Evolutionary conservation across 768 basidiomycete genomes (phyloP).

Genomic region (Boletus barrowsii): DNA sequence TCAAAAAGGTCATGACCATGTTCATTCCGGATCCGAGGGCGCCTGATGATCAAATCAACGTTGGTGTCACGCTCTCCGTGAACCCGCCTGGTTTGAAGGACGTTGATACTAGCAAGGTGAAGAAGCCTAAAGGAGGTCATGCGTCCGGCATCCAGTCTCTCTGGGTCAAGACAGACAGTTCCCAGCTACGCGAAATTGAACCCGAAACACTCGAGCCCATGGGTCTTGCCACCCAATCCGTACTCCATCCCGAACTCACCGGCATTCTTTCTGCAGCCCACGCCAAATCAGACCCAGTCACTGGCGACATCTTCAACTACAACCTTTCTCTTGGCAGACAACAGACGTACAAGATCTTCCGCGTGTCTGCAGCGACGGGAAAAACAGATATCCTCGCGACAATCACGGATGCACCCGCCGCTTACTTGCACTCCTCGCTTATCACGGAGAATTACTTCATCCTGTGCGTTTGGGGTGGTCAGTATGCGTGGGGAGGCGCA

Average conservation of each 20-base stretch:
- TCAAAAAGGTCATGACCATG: constrained; percentile 30
- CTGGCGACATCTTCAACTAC: constrained; percentile 38
- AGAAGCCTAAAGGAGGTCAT: constrained; percentile 21
- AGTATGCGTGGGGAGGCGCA: constrained; percentile 27
- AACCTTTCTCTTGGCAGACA: constrained; percentile 28
- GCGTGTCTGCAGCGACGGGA: constrained; percentile 30
- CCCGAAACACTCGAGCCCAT: constrained; percentile 38
- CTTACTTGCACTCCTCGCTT: constrained; percentile 38
- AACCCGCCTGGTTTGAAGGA: constrained; percentile 28
- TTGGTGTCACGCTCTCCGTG: constrained; percentile 30
- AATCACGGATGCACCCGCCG: constrained; percentile 37
- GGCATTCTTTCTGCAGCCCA: constrained; percentile 37
- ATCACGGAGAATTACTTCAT: constrained; percentile 38
- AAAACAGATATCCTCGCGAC: constrained; percentile 34
- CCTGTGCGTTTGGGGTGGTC: constrained; percentile 34
- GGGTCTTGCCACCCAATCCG: constrained; percentile 25
- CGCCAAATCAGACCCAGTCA: constrained; percentile 34
- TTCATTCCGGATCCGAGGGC: constrained; percentile 20
- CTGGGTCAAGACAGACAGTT: constrained; percentile 33
- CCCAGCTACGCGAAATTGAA: constrained; percentile 32
- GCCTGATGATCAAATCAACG: constrained; percentile 12
- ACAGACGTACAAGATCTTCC: constrained; percentile 34
- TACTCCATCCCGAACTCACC: constrained; percentile 32
- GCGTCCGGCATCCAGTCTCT: constrained; percentile 26
- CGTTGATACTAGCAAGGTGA: constrained; percentile 17